Base-by-base conservation (phyloP, 805 yeast species). In the Groenewaldozyma salmanticensis region DNA sequence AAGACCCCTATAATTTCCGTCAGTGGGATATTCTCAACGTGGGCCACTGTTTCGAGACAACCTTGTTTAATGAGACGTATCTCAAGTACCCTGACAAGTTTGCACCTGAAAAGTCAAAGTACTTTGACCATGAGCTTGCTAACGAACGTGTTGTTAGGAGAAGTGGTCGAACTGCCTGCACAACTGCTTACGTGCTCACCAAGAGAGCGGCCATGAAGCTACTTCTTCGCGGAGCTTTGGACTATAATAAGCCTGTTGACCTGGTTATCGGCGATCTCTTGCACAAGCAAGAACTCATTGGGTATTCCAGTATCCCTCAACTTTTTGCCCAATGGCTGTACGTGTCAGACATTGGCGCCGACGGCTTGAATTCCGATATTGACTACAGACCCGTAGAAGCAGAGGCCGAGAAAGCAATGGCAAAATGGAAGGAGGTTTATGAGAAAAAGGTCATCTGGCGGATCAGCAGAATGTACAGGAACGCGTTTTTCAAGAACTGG, bases 111-210 rank as follows among this genome's bases (percentile, higher is more conserved):
- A 21, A 22, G 17, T 9, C 16, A n/a, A 9, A 31, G 13, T 39
- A 35, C 21, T 43, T 15, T 27, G 37, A 29, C 5, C 9, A 27
- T 11, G 21, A 18, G 19, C 31, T 43, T 5, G 20, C 21, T 5
- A 22, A 19, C 20, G 37, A 36, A 24, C 35, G 49, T 4, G 38
- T 40, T 7, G 27, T 45, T 9, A 18, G 47, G 5, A 15, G 40
- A 18, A 19, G 24, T 24, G 38, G 44, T 15, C 6, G 5, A 13
- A 38, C 45, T 15, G 21, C 22, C 2, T 44, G 49, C 31, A 31
- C 47, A 7, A 44, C 40, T 17, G 49, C 41, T 2, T 46, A 46
- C 29, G 48, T 43, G 3, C n/a, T 46, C 4, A n/a, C 39, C 13
- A 38, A 19, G n/a, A 29, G 21, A 17, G 49, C 48, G 6, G 49